A percentile compares a stretch with the other conserved stretches of the same genome.
Evolutionary conservation across 2,329 filamentous ascomycete species (phyloP).

Genomic region (Rosellinia necatrix): DNA sequence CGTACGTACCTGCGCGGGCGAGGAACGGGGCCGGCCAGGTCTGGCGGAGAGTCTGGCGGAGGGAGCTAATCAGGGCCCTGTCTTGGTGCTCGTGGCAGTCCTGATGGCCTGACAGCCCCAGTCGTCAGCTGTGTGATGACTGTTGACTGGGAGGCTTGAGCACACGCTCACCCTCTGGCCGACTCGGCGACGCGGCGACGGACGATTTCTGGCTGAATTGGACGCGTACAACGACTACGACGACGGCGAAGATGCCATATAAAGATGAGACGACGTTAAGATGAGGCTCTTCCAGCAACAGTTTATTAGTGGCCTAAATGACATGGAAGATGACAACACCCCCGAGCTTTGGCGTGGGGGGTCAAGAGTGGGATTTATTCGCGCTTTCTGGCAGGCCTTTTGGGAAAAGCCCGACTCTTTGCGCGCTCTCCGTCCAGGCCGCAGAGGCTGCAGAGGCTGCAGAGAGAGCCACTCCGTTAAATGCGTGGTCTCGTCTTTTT

Average conservation of each 20-base stretch:
- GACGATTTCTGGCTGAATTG: constrained; percentile 28
- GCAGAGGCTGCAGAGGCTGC: too few relatives aligned
- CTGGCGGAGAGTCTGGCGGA: constrained; percentile 16
- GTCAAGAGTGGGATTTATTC: constrained; percentile 38
- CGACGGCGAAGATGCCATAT: constrained; percentile 25
- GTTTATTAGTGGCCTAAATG: constrained; percentile 41
- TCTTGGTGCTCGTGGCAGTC: constrained; percentile 24
- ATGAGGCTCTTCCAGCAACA: constrained; percentile 41
- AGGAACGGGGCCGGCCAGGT: constrained; percentile 18
- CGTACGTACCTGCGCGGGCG: neutral
- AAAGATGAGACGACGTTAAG: constrained; percentile 38
- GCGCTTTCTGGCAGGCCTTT: constrained; percentile 21
- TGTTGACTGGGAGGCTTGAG: constrained; percentile 19
- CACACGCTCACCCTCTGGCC: constrained; percentile 13
- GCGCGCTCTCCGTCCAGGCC: neutral
- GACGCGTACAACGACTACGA: constrained; percentile 28
- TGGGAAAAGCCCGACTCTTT: too few relatives aligned
- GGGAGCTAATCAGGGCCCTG: constrained; percentile 28
- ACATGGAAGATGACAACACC: constrained; percentile 41
- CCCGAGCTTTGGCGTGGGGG: constrained; percentile 37
- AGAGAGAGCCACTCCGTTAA: neutral
- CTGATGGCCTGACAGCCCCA: constrained; percentile 22
- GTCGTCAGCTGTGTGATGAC: constrained; percentile 23
- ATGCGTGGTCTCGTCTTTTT: neutral
- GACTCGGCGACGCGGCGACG: constrained; percentile 9